phyloP scores from a whole-genome alignment of 2,329 filamentous ascomycete species.

The Arthrocladium fulminans region DNA sequence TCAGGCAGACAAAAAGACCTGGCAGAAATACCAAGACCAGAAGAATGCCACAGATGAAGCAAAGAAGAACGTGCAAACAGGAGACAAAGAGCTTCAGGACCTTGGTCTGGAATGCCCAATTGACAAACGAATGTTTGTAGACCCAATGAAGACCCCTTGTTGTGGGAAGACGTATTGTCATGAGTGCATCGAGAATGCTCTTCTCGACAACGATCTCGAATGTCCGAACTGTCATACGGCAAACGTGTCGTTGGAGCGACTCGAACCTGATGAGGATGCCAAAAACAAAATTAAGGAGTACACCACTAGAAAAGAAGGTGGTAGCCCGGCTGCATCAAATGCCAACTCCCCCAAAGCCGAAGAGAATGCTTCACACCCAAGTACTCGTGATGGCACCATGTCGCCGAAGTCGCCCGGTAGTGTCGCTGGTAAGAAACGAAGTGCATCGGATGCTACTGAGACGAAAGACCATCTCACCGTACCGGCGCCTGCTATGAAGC shows the following conservation, averaged over 20 bases:
- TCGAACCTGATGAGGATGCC: conserved; percentile 71
- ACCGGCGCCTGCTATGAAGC: conserved; percentile 31
- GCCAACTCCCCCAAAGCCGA: conserved; percentile 16
- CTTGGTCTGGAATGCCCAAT: conserved; percentile 85
- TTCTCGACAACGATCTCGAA: conserved; percentile 95
- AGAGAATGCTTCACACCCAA: conserved; percentile 10
- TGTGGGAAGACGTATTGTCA: conserved; percentile 98
- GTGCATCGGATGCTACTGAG: conserved; percentile 56
- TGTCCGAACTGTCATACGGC: conserved; percentile 88
- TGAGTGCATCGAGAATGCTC: conserved; percentile 97
- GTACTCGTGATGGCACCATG: conserved; percentile 16
- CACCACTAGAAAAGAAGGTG: conserved; percentile 43
- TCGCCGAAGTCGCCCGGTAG: conserved; percentile 20
- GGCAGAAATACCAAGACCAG: conserved; percentile 95
- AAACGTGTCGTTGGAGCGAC: conserved; percentile 85
- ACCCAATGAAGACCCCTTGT: conserved; percentile 98
- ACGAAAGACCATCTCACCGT: conserved; percentile 50
- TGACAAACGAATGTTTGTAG: conserved; percentile 96
- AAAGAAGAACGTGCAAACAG: conserved; percentile 65
- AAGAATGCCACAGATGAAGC: conserved; percentile 73
- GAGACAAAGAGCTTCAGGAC: conserved; percentile 79
- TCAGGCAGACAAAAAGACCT: conserved; percentile 87
- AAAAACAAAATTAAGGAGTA: conserved; percentile 71
- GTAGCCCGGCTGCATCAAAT: conserved; percentile 19
- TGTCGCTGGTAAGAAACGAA: conserved; percentile 61